Base-by-base conservation (phyloP, 2,329 filamentous ascomycete species). In the Albophoma yamanashiensis region DNA sequence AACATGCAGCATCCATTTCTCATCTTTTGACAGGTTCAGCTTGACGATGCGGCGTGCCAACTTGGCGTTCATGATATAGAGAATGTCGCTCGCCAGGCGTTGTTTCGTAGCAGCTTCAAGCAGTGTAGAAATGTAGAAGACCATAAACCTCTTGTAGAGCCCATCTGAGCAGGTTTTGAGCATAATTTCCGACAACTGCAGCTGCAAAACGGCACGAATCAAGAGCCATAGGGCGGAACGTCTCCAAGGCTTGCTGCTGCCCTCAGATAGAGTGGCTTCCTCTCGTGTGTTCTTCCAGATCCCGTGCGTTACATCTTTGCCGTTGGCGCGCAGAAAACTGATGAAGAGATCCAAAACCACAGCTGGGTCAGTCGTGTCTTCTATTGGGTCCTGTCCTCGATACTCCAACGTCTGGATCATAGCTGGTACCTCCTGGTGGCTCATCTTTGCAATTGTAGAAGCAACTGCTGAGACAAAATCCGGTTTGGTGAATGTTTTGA, bases 221-320 rank as follows among this genome's bases (percentile, higher is more conserved):
- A 61, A 50, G 20, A 64, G 58, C 64, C 64, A 65, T 20, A 62
- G n/a, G 8, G 59, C 11, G 0, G 45, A 59, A 17, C 60, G 61
- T 34, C 59, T 45, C 60, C 56, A 63, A 0, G 58, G 58, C 2
- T 8, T 12, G 2, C 36, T 53, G 14, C 53, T 39, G 4, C n/a
- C 31, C 53, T 57, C 22, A 14, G 43, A 20, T 20, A 36, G 15
- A 3, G 31, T 55, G 1, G 57, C 60, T 25, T 86, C 82, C 47
- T 86, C 82, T 4, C 80, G 76, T 0, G 78, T 80, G 38, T 78
- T 70, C 59, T 85, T 86, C 56, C 64, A 70, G 20, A 85, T 72
- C 1, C 70, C 67, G 0, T 55, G 4, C 0, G 62, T 63, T 0
- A 67, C 15, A 8, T 63, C 56, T 1, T 61, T 57, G 0, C 79